A percentile compares a stretch with the other conserved stretches of the same genome.
These are phyloP conservation scores for Leishmania gerbilli DNA, from an alignment of 208 protist genomes.

Conservation along the genomic window DNA sequence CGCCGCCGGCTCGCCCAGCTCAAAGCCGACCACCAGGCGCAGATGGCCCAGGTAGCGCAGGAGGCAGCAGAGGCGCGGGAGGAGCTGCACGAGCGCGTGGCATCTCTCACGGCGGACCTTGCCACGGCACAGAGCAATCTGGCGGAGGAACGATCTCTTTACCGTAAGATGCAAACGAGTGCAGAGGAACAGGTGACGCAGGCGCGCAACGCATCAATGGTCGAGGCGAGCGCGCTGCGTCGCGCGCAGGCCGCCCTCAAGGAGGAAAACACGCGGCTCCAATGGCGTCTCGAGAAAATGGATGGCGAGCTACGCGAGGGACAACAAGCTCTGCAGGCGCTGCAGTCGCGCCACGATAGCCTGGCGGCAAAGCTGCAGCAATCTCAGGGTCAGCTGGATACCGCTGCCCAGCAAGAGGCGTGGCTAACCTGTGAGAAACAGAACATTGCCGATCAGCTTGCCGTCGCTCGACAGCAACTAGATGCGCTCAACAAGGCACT, in stretches of 20 bases:
- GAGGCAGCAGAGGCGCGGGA: slow-evolving; percentile 37
- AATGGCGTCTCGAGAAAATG: slow-evolving; percentile 39
- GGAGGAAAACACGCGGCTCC: slow-evolving; percentile 47
- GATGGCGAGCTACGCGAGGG: slow-evolving; percentile 35
- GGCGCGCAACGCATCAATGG: slow-evolving; percentile 38
- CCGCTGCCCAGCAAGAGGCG: slow-evolving; percentile 59
- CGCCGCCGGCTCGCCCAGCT: slow-evolving; percentile 30
- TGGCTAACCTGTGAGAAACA: slow-evolving; percentile 53
- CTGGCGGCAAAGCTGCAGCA: slow-evolving; percentile 33
- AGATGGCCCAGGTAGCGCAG: slow-evolving; percentile 33
- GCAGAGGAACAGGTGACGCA: slow-evolving; percentile 46
- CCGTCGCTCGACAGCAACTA: slow-evolving; percentile 43
- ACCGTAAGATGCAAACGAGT: slow-evolving; percentile 35
- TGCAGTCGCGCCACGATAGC: slow-evolving; percentile 23
- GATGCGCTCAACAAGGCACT: slow-evolving; percentile 46
- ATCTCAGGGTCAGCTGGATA: slow-evolving; percentile 36
- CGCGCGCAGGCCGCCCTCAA: slow-evolving; percentile 37
- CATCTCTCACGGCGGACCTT: slow-evolving; percentile 35
- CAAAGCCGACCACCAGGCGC: slow-evolving; percentile 35
- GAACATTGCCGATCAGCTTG: slow-evolving; percentile 46
- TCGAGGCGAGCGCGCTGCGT: slow-evolving; percentile 58
- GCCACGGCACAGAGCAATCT: slow-evolving; percentile 23
- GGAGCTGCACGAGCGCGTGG: slow-evolving; percentile 36
- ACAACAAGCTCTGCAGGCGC: slow-evolving; percentile 10
- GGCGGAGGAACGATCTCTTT: slow-evolving; percentile 33